Percentiles rank a stretch among this genome's conserved stretches.
Conservation (phyloP, 305 asterid genomes). For the Fraxinus velutina region DNA sequence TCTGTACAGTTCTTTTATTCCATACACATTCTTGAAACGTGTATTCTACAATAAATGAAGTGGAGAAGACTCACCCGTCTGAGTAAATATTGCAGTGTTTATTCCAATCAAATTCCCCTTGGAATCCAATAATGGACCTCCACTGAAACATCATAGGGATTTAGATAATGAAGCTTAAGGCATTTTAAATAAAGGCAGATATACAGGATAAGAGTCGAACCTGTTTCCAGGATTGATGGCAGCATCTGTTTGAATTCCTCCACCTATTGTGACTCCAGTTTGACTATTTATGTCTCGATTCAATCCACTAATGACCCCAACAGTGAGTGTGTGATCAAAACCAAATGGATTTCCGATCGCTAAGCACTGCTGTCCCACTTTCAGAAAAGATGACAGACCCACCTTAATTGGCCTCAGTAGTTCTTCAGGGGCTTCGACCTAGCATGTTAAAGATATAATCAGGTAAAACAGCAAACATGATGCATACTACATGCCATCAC, state of each 20-base stretch:
- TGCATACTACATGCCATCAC: background rate
- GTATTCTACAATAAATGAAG: background rate
- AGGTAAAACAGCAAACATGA: background rate
- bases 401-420: constrained; percentile 72
- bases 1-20: background rate
- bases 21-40: background rate
- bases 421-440: constrained; percentile 87
- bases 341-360: constrained; percentile 99
- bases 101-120: constrained; percentile 88
- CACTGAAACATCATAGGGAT: constrained; percentile 47
- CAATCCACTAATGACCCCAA: constrained; percentile 91
- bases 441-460: constrained; percentile 13
- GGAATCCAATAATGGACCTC: constrained; percentile 93
- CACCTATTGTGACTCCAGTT: constrained; percentile 93
- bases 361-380: constrained; percentile 91
- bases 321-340: constrained; percentile 95
- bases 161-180: background rate
- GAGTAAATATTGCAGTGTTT: constrained; percentile 95
- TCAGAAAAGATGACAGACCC: constrained; percentile 74
- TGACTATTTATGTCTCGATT: constrained; percentile 93
- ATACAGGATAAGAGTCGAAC: constrained; percentile 30
- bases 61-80: constrained; percentile 57
- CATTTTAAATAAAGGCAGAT: background rate
- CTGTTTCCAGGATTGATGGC: constrained; percentile 99
- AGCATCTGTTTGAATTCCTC: constrained; percentile 98